Evolutionary conservation across 2,329 filamentous ascomycete species (phyloP), one percentile per base, ranked within the genome.

Genomic region (Zasmidium cellare): DNA sequence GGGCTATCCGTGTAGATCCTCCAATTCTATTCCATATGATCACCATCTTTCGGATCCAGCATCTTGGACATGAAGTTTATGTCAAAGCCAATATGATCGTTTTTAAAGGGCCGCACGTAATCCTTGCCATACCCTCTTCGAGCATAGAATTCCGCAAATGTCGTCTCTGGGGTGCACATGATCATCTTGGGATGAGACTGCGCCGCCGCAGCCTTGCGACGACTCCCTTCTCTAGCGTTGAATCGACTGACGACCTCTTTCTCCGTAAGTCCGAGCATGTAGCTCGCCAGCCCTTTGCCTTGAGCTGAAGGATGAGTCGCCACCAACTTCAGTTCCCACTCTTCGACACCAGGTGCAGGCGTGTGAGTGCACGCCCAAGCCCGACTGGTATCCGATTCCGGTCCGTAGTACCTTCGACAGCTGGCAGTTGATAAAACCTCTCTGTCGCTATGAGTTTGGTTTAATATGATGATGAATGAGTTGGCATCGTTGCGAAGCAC

Each of bases 261-360:
- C n/a, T 64, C 59, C 1, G 49, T 51, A 23, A 49, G 19, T n/a
- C 46, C 51, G 44, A 64, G 57, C 54, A 64, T 59, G 23, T 46
- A 59, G 3, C 25, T 57, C 23, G 57, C 61, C 0, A 61, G 25
- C 7, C 61, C 61, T 31, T 45, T 31, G 2, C 61, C 59, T 52
- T 64, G 61, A 2, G 22, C 25, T 3, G 44, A n/a, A 3, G 58
- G 45, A 28, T 53, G 22, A 2, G 55, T 55, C 11, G 55, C 56
- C 55, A 62, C 56, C 12, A 64, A 20, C 23, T 61, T 64, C 14
- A 62, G 22, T 19, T 64, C 61, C 35, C 35, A 41, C 35, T 64
- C 61, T 22, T 62, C 61, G 12, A 46, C 52, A 12, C 49, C 61
- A 9, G 48, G n/a, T 23, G 52, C 55, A 3, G 58, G 50, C 5